A percentile compares a stretch with the other conserved stretches of the same genome.
Evolutionary conservation across 768 basidiomycete species (phyloP).

Genomic region (Collybiopsis luxurians): DNA sequence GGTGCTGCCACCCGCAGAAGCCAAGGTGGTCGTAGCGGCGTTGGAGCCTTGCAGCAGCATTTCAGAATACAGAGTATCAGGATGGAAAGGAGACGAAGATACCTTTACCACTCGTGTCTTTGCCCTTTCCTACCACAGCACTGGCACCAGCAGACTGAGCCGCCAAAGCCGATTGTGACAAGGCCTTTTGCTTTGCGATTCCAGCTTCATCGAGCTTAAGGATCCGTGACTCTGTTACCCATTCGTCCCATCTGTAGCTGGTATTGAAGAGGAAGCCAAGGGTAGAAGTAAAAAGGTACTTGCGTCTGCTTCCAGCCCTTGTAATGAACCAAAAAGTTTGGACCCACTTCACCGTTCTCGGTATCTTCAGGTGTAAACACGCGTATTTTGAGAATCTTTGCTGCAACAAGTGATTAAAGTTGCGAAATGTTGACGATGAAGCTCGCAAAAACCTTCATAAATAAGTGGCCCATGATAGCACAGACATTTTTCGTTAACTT

Average conservation of each 20-base stretch:
- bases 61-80: neutral
- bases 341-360: constrained; percentile 59
- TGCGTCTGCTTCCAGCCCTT: constrained; percentile 99
- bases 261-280: constrained; percentile 1
- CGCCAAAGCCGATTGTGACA: constrained; percentile 38
- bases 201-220: constrained; percentile 85
- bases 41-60: constrained; percentile 4
- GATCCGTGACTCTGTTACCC: constrained; percentile 80
- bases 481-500: constrained; percentile 66
- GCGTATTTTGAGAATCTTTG: constrained; percentile 76
- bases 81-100: neutral
- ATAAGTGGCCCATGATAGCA: constrained; percentile 96
- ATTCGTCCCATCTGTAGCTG: constrained; percentile 86
- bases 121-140: constrained; percentile 15
- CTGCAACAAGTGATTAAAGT: neutral
- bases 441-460: constrained; percentile 58
- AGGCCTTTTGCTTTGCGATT: constrained; percentile 69
- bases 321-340: constrained; percentile 95
- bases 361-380: constrained; percentile 64
- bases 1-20: constrained; percentile 6
- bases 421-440: neutral
- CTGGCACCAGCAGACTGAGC: constrained; percentile 17
- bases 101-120: constrained; percentile 4
- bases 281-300: constrained; percentile 20
- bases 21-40: neutral